Evolutionary conservation across 208 protist genomes (phyloP).

Genomic region (Trypanosomatidae sp.): DNA sequence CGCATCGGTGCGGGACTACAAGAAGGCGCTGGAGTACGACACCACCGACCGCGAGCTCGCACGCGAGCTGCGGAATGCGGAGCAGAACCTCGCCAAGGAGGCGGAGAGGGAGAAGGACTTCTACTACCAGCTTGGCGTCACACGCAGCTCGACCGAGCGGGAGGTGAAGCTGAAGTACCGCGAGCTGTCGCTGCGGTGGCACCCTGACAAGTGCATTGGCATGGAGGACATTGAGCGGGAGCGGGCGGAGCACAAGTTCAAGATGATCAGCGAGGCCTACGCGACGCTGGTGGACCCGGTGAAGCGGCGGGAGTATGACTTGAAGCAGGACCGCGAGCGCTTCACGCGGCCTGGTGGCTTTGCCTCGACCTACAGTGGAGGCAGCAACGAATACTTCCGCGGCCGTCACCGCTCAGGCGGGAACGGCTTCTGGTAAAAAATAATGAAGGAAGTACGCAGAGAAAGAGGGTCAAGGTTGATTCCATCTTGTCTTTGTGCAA

Average conservation of each 20-base stretch:
- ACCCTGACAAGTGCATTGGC: constrained; percentile 89
- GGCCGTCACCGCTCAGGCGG: constrained; percentile 47
- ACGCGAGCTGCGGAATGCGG: constrained; percentile 63
- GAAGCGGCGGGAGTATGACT: constrained; percentile 85
- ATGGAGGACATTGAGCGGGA: constrained; percentile 63
- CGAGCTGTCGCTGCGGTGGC: constrained; percentile 89
- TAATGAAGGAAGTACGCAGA: too few relatives aligned
- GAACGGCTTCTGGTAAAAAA: constrained; percentile 65
- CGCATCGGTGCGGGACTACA: constrained; percentile 83
- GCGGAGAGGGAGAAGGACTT: constrained; percentile 84
- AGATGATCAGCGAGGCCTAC: constrained; percentile 88
- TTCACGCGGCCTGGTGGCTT: constrained; percentile 47
- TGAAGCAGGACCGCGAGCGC: constrained; percentile 65
- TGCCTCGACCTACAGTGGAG: constrained; percentile 41
- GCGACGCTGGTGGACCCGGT: constrained; percentile 67
- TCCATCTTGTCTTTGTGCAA: too few relatives aligned
- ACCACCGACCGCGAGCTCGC: constrained; percentile 63
- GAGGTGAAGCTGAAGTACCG: constrained; percentile 89
- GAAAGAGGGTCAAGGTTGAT: too few relatives aligned
- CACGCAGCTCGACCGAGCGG: constrained; percentile 56
- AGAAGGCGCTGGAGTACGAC: constrained; percentile 78
- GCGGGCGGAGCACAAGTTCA: constrained; percentile 89
- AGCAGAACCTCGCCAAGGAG: constrained; percentile 74
- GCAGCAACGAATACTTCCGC: constrained; percentile 50
- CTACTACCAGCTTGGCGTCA: constrained; percentile 85